phyloP scores from a whole-genome alignment of 495 filamentous ascomycete species.

The Sordaria brevicollis region DNA sequence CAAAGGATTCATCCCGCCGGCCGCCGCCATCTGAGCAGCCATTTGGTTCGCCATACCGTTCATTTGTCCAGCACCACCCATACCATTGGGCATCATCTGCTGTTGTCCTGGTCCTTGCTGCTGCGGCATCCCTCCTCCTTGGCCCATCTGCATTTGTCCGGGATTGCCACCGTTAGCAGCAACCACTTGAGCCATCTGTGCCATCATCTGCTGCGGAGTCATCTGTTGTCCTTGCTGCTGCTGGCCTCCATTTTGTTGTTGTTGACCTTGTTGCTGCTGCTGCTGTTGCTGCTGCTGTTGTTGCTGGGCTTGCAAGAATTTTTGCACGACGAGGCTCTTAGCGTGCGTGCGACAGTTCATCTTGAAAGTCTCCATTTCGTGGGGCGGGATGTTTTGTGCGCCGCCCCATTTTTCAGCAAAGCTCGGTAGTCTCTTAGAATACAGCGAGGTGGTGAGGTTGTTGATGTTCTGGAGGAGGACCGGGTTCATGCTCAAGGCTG shows the following conservation, averaged over 20 bases:
- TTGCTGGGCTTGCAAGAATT: constrained; percentile 12
- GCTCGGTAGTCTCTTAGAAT: constrained; percentile 37
- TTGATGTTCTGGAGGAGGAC: constrained; percentile 9
- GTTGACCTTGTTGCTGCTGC: constrained; percentile 1
- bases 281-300: constrained; percentile 32
- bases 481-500: constrained; percentile 3
- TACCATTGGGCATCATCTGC: background rate
- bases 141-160: background rate
- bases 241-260: no score
- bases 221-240: constrained; percentile 3
- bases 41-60: background rate
- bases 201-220: background rate
- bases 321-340: constrained; percentile 6
- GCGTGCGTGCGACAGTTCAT: constrained; percentile 13
- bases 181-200: background rate
- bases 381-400: constrained; percentile 24
- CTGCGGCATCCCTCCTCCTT: background rate
- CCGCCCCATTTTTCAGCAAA: constrained; percentile 28
- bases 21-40: background rate
- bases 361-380: constrained; percentile 23
- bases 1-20: background rate
- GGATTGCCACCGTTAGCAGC: no score
- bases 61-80: background rate
- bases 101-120: no score
- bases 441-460: constrained; percentile 29